Percentiles rank a stretch among this genome's conserved stretches.
Conservation (phyloP, 2,329 filamentous ascomycete genomes). For the Stenocarpella maydis region DNA sequence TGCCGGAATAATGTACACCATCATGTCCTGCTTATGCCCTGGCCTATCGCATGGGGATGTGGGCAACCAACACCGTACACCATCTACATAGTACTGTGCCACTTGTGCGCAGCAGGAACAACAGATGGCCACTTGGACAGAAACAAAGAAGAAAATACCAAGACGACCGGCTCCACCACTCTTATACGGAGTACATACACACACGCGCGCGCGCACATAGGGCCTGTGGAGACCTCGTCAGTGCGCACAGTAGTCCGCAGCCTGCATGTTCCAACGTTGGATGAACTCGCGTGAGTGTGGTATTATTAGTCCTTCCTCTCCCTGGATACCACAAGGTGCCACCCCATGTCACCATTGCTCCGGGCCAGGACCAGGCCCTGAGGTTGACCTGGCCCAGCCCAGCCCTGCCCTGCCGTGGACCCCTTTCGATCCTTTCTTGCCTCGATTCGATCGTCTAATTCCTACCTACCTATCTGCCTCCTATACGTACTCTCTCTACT, state of each 20-base stretch:
- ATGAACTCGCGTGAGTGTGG: constrained; percentile 6
- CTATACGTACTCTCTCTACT: no score
- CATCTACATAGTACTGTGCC: no score
- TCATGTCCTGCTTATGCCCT: constrained; percentile 3
- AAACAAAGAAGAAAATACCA: background rate
- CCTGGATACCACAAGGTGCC: background rate
- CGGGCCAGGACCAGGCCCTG: constrained; percentile 15
- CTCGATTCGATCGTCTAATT: background rate
- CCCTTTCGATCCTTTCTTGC: constrained; percentile 17
- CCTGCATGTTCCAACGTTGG: constrained; percentile 24
- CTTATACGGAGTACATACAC: no score
- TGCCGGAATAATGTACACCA: background rate
- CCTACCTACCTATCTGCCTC: background rate
- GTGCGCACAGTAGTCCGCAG: background rate
- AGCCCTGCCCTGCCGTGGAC: constrained; percentile 8
- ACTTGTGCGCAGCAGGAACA: background rate
- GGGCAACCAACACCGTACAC: background rate
- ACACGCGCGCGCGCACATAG: background rate
- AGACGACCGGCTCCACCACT: background rate
- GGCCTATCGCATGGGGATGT: no score
- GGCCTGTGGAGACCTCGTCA: constrained; percentile 9
- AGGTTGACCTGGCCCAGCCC: background rate
- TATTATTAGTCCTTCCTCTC: constrained; percentile 22
- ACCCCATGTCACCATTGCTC: constrained; percentile 23
- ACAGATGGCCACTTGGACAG: no score